Evolutionary conservation across 805 yeast species (phyloP), one percentile per base, ranked within the genome.

Genomic region (Candida insectorum): DNA sequence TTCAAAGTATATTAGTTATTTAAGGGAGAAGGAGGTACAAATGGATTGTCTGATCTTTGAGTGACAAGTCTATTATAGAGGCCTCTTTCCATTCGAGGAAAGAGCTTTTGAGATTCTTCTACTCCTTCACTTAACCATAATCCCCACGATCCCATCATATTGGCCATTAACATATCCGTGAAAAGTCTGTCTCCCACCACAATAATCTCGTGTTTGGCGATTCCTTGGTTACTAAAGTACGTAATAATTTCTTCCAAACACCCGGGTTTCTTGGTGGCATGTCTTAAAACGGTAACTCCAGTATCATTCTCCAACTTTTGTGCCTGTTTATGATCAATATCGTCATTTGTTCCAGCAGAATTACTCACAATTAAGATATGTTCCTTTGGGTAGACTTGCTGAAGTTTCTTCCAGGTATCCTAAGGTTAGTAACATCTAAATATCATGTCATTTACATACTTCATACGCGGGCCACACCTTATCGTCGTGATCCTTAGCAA

Each of bases 111-210:
- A 2, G 83, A 72, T 27, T 63, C 56, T 36, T 62, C 63, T 4
- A 88, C 95, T 4, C 97, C 97, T 16, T 79, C 79, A 32, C 73
- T 65, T 2, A 93, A 52, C 96, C 97, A 93, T 3, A 87, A 69
- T 0, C 91, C 85, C 58, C 77, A 75, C 0, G 93, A 68, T 0
- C 95, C 95, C 95, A 91, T 87, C 69, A 80, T 68, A 49, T 93
- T 91, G 13, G 97, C 96, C 95, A 93, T 85, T 33, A 89, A 60
- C 34, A 93, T 74, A 56, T 93, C 98, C 0, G 98, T 93, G 59
- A 88, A 79, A 16, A 93, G 67, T 24, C 98, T 62, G 48, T 93
- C 98, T 0, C 98, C 98, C 8, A 93, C 75, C 5, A 93, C 80
- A 0, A 86, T 91, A 11, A 93, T 79, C 11, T 68, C 52, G 0